These are phyloP conservation scores for Piper longum DNA, from an alignment of 164 flowering plant species.

Conservation along the genomic window DNA sequence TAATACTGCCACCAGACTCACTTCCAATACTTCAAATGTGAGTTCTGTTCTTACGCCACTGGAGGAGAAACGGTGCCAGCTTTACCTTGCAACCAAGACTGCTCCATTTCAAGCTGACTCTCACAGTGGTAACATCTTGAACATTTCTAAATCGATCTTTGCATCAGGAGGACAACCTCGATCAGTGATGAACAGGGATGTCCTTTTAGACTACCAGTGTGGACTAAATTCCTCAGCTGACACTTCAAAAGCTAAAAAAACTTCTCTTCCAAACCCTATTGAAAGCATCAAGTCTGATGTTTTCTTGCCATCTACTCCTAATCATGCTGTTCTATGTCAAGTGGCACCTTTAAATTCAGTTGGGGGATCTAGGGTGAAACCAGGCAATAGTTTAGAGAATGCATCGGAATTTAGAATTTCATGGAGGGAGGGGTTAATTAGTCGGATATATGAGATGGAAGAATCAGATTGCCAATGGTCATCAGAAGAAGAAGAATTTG, in stretches of 20 bases:
- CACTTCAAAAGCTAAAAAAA: conserved; percentile 13
- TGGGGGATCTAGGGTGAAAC: conserved; percentile 17
- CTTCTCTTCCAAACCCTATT: conserved; percentile 20
- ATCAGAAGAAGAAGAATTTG: conserved; percentile 54
- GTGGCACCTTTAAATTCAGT: conserved; percentile 18
- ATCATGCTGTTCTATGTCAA: conserved; percentile 28
- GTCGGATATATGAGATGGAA: conserved; percentile 54
- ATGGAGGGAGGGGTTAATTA: conserved; percentile 65
- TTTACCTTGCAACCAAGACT: conserved; percentile 9
- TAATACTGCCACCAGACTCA: neutral
- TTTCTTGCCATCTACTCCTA: conserved; percentile 20
- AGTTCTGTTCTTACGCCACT: conserved; percentile 8
- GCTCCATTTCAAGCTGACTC: conserved; percentile 37
- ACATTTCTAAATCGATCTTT: no score
- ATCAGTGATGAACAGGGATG: conserved; percentile 10
- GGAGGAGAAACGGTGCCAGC: conserved; percentile 9
- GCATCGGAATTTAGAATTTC: conserved; percentile 48
- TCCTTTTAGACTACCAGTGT: conserved; percentile 3
- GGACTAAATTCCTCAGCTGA: conserved; percentile 26
- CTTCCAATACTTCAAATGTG: neutral
- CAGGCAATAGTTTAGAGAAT: conserved; percentile 18
- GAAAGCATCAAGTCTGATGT: conserved; percentile 22
- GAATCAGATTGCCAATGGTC: conserved; percentile 59
- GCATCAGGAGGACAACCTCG: neutral
- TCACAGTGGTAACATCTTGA: conserved; percentile 23